Conservation (phyloP, 139 green algal species). For the Ettlia oleoabundans region DNA sequence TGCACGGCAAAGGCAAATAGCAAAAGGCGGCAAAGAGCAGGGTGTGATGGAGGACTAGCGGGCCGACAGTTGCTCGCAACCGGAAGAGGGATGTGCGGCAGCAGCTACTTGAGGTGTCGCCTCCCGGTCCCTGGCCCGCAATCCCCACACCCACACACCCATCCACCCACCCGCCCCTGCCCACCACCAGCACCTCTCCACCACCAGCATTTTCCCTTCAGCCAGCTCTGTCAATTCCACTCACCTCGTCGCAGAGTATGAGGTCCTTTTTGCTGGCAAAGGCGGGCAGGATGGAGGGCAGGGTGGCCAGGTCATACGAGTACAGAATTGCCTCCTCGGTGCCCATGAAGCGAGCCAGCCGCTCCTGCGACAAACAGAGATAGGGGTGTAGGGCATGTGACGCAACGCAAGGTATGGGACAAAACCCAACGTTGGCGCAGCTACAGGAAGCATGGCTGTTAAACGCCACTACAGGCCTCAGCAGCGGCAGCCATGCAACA, state of each 20-base stretch:
- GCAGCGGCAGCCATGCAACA: neutral
- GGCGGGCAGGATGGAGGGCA: slow-evolving; percentile 90
- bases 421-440: too few relatives aligned
- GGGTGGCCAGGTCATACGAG: slow-evolving; percentile 93
- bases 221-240: neutral
- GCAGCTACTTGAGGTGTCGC: too few relatives aligned
- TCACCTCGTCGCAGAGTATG: slow-evolving; percentile 83
- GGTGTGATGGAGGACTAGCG: too few relatives aligned
- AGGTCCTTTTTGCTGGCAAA: slow-evolving; percentile 93
- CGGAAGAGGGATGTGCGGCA: too few relatives aligned
- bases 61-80: too few relatives aligned
- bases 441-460: too few relatives aligned
- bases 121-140: too few relatives aligned
- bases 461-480: neutral
- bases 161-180: too few relatives aligned
- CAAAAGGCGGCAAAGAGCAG: too few relatives aligned
- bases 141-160: too few relatives aligned
- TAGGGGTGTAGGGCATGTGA: neutral
- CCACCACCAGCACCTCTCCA: neutral
- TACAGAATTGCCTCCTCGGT: slow-evolving; percentile 92
- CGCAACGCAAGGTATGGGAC: neutral
- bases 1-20: too few relatives aligned
- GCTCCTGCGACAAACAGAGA: slow-evolving; percentile 49
- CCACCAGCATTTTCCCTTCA: neutral
- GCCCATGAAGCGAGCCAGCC: slow-evolving; percentile 83